Evolutionary conservation across 164 flowering plant genomes (phyloP).

Genomic region (Vitis amurensis): DNA sequence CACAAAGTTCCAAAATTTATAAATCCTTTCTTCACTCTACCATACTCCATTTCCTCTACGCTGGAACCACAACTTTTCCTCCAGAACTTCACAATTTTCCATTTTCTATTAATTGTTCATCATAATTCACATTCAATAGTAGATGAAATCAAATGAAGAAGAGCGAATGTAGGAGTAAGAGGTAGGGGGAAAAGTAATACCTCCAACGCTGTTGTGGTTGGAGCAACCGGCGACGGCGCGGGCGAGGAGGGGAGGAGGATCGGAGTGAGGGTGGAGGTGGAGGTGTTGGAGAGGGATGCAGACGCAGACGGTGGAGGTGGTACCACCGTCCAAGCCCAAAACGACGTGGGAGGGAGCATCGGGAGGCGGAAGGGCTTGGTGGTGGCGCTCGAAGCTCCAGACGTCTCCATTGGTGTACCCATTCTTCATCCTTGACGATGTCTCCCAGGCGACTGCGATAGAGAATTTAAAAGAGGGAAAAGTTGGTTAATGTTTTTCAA

Average conservation of each 20-base stretch:
- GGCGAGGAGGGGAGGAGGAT: constrained; percentile 9
- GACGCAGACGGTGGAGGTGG: constrained; percentile 1
- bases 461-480: background rate
- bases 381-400: background rate
- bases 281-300: background rate
- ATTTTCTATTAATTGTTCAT: no score
- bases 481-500: no score
- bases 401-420: background rate
- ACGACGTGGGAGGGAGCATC: background rate
- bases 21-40: no score
- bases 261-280: constrained; percentile 7
- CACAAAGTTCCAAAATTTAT: no score
- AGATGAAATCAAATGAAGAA: no score
- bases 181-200: background rate
- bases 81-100: no score
- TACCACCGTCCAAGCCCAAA: background rate
- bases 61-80: no score
- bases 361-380: no score
- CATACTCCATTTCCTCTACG: no score
- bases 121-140: no score
- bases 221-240: constrained; percentile 11
- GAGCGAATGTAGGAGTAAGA: no score
- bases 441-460: background rate
- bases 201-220: constrained; percentile 15
- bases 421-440: background rate